These are phyloP conservation scores for Hylodesmum podocarpum DNA, from an alignment of 306 rosid species.

Conservation along the genomic window DNA sequence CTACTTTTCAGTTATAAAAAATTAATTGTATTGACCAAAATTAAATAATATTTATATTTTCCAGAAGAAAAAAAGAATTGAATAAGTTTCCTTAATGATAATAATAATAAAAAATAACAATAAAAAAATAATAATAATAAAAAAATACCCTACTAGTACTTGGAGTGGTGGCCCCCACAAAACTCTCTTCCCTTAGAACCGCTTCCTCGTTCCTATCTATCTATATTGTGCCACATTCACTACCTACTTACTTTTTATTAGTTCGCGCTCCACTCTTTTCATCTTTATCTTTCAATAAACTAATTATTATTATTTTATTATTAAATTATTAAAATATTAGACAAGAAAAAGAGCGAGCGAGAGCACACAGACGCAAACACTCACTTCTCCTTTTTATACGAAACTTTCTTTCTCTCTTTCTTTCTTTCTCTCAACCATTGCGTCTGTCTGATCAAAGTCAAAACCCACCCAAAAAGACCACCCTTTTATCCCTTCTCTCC, in stretches of 20 bases:
- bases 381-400: not conserved
- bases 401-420: not conserved
- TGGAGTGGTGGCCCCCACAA: constrained; percentile 10
- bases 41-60: too few species aligned
- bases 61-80: too few species aligned
- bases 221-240: constrained; percentile 36
- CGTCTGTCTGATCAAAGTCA: constrained; percentile 40
- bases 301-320: too few species aligned
- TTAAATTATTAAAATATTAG: not conserved
- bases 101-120: too few species aligned
- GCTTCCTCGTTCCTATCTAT: constrained; percentile 32
- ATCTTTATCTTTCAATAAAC: not conserved
- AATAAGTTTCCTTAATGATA: too few species aligned
- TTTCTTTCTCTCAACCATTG: not conserved
- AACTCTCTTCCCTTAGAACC: constrained; percentile 12
- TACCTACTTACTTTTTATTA: constrained; percentile 31
- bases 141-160: too few species aligned
- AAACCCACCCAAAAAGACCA: constrained; percentile 33
- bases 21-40: too few species aligned
- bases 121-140: too few species aligned
- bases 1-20: too few species aligned
- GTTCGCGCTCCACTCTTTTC: not conserved
- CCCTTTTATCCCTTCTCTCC: not conserved
- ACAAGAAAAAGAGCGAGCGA: constrained; percentile 14
- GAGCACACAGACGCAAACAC: not conserved